Conservation (phyloP, 75 land plant genomes). For the Cunninghamia lanceolata region DNA sequence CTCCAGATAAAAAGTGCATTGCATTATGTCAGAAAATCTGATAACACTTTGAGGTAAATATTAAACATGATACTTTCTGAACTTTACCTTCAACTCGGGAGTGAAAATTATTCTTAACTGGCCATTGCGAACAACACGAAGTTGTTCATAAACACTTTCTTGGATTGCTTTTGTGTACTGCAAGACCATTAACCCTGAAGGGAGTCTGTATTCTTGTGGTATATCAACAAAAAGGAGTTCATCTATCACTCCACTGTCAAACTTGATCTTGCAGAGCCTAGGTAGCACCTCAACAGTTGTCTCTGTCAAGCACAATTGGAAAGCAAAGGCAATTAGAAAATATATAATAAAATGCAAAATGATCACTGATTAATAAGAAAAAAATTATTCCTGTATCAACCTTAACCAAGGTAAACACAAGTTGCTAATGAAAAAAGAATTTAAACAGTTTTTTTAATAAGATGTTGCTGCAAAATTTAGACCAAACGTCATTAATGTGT, state of each 20-base stretch:
- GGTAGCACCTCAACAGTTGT: slow-evolving; percentile 95
- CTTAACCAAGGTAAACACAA: neutral
- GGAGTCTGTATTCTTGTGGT: slow-evolving; percentile 37
- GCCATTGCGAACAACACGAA: slow-evolving; percentile 57
- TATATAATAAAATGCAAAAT: neutral
- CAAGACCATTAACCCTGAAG: slow-evolving; percentile 45
- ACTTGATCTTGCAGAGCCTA: slow-evolving; percentile 54
- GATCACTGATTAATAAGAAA: neutral
- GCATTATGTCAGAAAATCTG: neutral
- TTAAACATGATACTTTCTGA: neutral
- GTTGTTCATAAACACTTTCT: slow-evolving; percentile 55
- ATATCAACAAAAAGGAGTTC: slow-evolving; percentile 57
- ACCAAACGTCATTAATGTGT: neutral
- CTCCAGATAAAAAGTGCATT: neutral
- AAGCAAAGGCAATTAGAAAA: slow-evolving; percentile 4
- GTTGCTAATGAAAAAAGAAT: neutral
- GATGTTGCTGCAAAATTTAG: neutral
- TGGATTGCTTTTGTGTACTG: slow-evolving; percentile 67
- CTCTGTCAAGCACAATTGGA: slow-evolving; percentile 43
- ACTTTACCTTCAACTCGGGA: slow-evolving; percentile 55
- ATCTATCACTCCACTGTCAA: slow-evolving; percentile 60
- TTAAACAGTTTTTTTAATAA: neutral
- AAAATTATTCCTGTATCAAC: neutral
- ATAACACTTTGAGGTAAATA: neutral
- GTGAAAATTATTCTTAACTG: slow-evolving; percentile 45